Percentiles rank a stretch among this genome's conserved stretches.
These are phyloP conservation scores for Phaeodactylum tricornutum DNA, from an alignment of 108 stramenopile species.

Conservation along the genomic window DNA sequence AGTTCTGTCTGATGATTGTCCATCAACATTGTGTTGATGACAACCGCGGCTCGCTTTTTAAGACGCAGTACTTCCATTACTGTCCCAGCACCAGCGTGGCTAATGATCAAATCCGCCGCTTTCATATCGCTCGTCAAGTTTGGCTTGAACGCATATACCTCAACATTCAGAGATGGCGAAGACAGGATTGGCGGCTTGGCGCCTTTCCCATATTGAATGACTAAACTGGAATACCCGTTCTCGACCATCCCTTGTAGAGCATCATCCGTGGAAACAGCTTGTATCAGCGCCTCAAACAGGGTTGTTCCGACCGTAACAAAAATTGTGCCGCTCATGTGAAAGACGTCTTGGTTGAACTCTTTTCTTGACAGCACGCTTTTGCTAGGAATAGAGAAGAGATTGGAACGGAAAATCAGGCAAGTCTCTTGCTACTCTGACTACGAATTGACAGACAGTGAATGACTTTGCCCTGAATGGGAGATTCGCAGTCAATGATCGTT, in stretches of 20 bases:
- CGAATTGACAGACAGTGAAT: too few species aligned
- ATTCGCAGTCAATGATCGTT: too few species aligned
- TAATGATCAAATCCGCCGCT: conserved; percentile 71
- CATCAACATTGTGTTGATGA: conserved; percentile 86
- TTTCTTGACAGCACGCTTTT: too few species aligned
- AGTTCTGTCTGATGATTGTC: conserved; percentile 94
- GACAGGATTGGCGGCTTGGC: conserved; percentile 18
- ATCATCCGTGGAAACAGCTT: conserved; percentile 32
- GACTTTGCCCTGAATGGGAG: too few species aligned
- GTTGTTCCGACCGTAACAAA: conserved; percentile 97
- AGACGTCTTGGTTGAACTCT: not conserved
- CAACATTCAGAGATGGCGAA: conserved; percentile 9
- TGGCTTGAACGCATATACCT: conserved; percentile 60
- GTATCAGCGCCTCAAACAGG: conserved; percentile 69
- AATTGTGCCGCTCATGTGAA: conserved; percentile 18
- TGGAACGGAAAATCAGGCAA: too few species aligned
- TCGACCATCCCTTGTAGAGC: conserved; percentile 44
- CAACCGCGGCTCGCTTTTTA: conserved; percentile 54
- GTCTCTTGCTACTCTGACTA: too few species aligned
- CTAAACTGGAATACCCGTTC: conserved; percentile 33
- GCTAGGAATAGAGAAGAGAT: too few species aligned
- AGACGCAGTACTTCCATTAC: conserved; percentile 74
- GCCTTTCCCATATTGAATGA: conserved; percentile 75
- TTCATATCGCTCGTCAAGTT: conserved; percentile 71
- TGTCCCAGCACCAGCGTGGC: conserved; percentile 92